Percentiles rank a stretch among this genome's conserved stretches.
Evolutionary conservation across 805 yeast genomes (phyloP).

Genomic region (Pichia occidentalis): DNA sequence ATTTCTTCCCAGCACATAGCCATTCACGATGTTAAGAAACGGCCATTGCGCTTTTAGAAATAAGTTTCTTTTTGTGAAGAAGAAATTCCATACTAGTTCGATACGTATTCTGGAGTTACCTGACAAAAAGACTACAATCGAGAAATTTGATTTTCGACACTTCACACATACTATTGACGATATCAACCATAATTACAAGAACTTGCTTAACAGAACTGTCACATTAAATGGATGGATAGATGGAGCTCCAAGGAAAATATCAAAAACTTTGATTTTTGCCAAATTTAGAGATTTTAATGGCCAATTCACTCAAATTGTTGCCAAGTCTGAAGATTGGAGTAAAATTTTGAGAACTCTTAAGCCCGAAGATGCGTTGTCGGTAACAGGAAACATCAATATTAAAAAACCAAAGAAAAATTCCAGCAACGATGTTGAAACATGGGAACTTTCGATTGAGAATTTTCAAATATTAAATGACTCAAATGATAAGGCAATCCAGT

Average conservation of each 20-base stretch:
- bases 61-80: background rate
- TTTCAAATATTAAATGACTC: constrained; percentile 58
- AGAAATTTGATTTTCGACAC: constrained; percentile 26
- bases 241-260: constrained; percentile 61
- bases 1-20: too few relatives aligned
- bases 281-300: constrained; percentile 71
- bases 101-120: constrained; percentile 14
- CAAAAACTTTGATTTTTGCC: constrained; percentile 63
- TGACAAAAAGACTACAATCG: constrained; percentile 15
- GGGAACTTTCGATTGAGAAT: constrained; percentile 53
- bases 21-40: too few relatives aligned
- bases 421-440: constrained; percentile 22
- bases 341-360: constrained; percentile 39
- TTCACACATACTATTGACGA: constrained; percentile 24
- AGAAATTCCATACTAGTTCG: constrained; percentile 2
- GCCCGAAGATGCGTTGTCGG: constrained; percentile 69
- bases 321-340: constrained; percentile 33
- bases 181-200: constrained; percentile 12
- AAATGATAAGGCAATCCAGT: constrained; percentile 53
- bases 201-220: constrained; percentile 27
- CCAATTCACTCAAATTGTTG: constrained; percentile 51
- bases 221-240: constrained; percentile 81
- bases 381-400: constrained; percentile 47
- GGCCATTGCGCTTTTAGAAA: too few relatives aligned
- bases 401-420: constrained; percentile 27